Percentiles rank a stretch among this genome's conserved stretches.
phyloP scores from a whole-genome alignment of 345 rosid genomes.

The Pseudoturritis turrita region DNA sequence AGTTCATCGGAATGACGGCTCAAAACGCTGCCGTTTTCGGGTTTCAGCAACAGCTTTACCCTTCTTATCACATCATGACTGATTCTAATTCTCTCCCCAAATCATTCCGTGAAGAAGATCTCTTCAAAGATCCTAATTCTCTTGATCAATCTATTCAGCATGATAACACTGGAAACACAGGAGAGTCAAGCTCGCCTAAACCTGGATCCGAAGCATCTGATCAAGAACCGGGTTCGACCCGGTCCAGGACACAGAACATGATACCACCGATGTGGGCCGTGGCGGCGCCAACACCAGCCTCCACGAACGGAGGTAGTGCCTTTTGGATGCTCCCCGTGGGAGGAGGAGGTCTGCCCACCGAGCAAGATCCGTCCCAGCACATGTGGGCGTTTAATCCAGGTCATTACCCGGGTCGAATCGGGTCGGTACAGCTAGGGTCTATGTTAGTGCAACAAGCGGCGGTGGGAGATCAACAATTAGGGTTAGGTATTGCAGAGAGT shows the following conservation, averaged over 20 bases:
- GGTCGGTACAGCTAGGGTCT: conserved; percentile 49
- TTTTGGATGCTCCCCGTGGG: conserved; percentile 75
- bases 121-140: conserved; percentile 11
- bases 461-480: conserved; percentile 47
- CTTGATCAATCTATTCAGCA: background rate
- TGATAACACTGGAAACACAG: too few relatives aligned
- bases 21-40: conserved; percentile 20
- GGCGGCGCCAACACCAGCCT: conserved; percentile 54
- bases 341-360: conserved; percentile 28
- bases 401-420: conserved; percentile 37
- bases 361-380: conserved; percentile 33
- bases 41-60: conserved; percentile 13
- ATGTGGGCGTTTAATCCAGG: conserved; percentile 58
- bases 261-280: conserved; percentile 45
- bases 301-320: conserved; percentile 48
- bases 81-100: background rate
- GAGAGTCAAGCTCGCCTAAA: conserved; percentile 22
- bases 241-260: conserved; percentile 29
- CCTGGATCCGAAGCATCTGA: conserved; percentile 30
- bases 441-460: conserved; percentile 53
- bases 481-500: conserved; percentile 36
- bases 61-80: background rate
- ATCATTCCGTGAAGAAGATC: conserved; percentile 12
- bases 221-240: conserved; percentile 34
- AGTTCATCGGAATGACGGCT: background rate